phyloP scores from a whole-genome alignment of 164 flowering plant genomes.

The Houttuynia cordata region DNA sequence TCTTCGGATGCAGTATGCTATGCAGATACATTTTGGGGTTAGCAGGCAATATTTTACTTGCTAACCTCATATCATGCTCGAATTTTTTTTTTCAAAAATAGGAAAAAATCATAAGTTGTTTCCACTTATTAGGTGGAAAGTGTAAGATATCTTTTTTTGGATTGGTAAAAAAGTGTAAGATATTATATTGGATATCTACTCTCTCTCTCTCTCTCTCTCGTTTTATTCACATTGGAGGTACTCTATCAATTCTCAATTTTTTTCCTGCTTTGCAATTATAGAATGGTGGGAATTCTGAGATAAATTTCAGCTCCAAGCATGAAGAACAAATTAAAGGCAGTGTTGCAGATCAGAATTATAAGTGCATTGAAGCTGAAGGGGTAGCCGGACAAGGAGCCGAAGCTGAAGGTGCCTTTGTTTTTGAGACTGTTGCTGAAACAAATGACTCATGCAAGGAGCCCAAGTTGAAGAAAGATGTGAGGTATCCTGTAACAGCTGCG shows the following conservation, averaged over 20 bases:
- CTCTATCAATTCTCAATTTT: neutral
- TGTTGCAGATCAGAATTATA: neutral
- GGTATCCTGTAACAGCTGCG: slow-evolving; percentile 12
- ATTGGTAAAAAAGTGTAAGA: neutral
- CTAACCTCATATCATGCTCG: neutral
- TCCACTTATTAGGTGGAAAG: too few relatives aligned
- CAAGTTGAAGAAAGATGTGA: slow-evolving; percentile 27
- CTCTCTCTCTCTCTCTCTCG: too few relatives aligned
- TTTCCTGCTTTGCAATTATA: slow-evolving; percentile 8
- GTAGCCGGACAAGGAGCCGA: neutral
- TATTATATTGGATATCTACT: too few relatives aligned
- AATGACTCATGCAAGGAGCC: slow-evolving; percentile 2
- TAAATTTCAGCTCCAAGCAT: neutral
- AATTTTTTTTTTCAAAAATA: too few relatives aligned
- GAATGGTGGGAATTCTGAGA: slow-evolving; percentile 8
- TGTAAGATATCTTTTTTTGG: neutral
- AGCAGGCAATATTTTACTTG: neutral
- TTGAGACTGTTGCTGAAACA: slow-evolving; percentile 4
- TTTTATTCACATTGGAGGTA: neutral
- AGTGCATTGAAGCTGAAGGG: neutral
- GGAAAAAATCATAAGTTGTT: too few relatives aligned
- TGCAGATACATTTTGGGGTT: too few relatives aligned
- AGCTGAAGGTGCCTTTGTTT: slow-evolving; percentile 5
- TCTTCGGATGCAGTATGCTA: neutral
- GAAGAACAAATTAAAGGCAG: neutral